Evolutionary conservation across 1,284 basidiomycete species (phyloP), one percentile per base, ranked within the genome.

Genomic region (Ceratobasidium sp.): DNA sequence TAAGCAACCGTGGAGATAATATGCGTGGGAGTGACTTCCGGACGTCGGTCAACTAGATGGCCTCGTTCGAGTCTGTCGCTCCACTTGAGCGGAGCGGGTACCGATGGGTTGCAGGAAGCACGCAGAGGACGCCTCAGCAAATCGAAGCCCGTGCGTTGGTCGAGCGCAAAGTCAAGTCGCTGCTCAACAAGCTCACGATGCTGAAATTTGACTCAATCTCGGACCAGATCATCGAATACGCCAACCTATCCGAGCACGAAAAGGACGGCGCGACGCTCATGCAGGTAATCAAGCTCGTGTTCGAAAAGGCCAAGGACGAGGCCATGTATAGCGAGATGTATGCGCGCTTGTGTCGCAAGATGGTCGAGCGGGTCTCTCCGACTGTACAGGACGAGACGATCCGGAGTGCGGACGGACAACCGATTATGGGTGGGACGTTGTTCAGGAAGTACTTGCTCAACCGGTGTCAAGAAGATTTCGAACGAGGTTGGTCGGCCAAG

Each of bases 31-130:
- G 56, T 33, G 56, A 56, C 9, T 48, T 48, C 36, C 73, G 31
- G 29, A 29, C 27, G 1, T n/a, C n/a, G n/a, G n/a, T n/a, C n/a
- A n/a, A n/a, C n/a, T n/a, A 8, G 48, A 17, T n/a, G 27, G 50
- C 24, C n/a, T 24, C 51, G 15, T 75, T 87, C n/a, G 92, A 93
- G 76, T 89, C 89, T 75, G 89, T 96, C 63, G 91, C 86, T 24
- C 95, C 95, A 4, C 88, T 97, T 17, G 90, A 92, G 79, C 82
- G 85, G 47, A 89, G 91, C 19, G 93, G 90, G 73, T 97, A 97
- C 81, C 90, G 95, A 75, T 99, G 97, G 97, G 81, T 80, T 19
- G 36, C 17, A 7, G 59, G 33, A 41, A 60, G 59, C 59, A 60
- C 24, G 15, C 59, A 60, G 9, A 22, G 22, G 3, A 44, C 31